Evolutionary conservation across 2,329 filamentous ascomycete species (phyloP), one percentile per base, ranked within the genome.

Genomic region (Pseudogymnoascus sp.): DNA sequence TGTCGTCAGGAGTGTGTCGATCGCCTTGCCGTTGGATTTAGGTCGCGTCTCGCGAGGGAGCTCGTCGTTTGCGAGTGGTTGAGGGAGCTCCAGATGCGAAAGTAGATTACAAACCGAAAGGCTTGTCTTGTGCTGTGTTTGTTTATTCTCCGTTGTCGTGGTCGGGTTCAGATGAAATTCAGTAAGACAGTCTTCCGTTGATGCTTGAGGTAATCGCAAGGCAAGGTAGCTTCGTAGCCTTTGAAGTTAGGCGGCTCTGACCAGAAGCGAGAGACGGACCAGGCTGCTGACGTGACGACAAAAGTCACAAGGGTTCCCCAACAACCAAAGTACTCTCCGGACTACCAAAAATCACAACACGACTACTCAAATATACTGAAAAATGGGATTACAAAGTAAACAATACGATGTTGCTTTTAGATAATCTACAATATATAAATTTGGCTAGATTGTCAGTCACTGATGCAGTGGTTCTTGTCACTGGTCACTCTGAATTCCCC

Each of bases 181-280:
- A 52, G 45, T 30, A 30, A 52, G 26, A 19, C n/a, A 52, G 45
- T 52, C 26, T 30, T 52, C 45, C 45, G 45, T 52, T 52, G 45
- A 52, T 52, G 45, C 45, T 52, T 52, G 45, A 52, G 45, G 45
- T 52, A 52, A 52, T 52, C 45, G 45, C 41, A 15, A 41, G 45
- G 45, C 45, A 52, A 52, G 45, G 45, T 52, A 52, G 45, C 45
- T 52, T 52, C 45, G 45, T 52, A 52, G 45, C 45, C 45, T 52
- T 52, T 52, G 45, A 52, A 52, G 45, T 52, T 52, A 52, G 45
- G 45, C 45, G 45, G 45, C 45, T 52, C 45, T 15, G 45, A 52
- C 45, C 45, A 52, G 45, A 52, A 52, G 45, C 45, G 45, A 52
- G 45, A 33, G 45, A 52, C 18, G 45, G 45, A 19, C 45, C 45